These are phyloP conservation scores for Lolium perenne DNA, from an alignment of 176 grass and related monocot genomes.

Conservation along the genomic window DNA sequence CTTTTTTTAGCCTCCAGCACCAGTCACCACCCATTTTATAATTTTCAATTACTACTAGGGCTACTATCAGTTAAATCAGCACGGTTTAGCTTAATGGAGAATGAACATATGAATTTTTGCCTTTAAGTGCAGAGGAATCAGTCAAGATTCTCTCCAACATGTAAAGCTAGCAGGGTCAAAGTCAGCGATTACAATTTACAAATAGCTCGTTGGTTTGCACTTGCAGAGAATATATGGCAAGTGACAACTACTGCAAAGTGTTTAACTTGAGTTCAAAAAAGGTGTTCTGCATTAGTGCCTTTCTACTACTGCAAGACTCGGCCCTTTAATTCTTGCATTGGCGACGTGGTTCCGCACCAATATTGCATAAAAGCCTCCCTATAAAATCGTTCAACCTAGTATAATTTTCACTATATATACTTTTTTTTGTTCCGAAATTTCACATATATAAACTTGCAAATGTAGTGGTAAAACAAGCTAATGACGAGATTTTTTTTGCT, in stretches of 20 bases:
- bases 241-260: neutral
- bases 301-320: neutral
- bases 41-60: neutral
- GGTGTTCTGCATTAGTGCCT: neutral
- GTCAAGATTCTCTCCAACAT: neutral
- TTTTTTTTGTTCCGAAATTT: neutral
- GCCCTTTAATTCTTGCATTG: neutral
- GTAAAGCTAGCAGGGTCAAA: neutral
- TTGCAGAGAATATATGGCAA: neutral
- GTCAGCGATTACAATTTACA: neutral
- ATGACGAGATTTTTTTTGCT: neutral
- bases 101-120: neutral
- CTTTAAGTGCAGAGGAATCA: slow-evolving; percentile 7
- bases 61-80: neutral
- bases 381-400: neutral
- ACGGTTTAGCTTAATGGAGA: neutral
- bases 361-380: neutral
- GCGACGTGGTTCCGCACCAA: neutral
- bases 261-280: neutral
- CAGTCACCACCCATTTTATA: neutral
- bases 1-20: neutral
- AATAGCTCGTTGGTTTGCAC: neutral
- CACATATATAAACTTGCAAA: neutral
- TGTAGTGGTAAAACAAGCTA: neutral
- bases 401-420: neutral